Percentiles rank a stretch among this genome's conserved stretches.
Conservation (phyloP, 768 basidiomycete genomes). For the Collybia nuda region DNA sequence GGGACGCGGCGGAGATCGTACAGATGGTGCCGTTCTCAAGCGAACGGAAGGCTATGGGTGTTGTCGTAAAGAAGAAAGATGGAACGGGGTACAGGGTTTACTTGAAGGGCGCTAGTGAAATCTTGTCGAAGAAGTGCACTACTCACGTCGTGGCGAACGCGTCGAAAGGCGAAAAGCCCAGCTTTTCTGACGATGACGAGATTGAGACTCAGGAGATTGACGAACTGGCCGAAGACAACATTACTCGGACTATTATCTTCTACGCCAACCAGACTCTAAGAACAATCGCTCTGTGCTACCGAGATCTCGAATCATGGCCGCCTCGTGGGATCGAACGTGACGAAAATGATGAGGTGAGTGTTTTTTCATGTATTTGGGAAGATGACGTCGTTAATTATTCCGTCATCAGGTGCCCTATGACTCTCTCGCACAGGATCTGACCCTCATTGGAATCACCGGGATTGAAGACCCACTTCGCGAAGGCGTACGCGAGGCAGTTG, state of each 20-base stretch:
- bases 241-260: conserved; percentile 91
- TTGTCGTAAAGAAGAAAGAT: conserved; percentile 64
- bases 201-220: conserved; percentile 66
- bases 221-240: conserved; percentile 72
- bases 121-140: conserved; percentile 76
- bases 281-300: conserved; percentile 93
- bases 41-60: conserved; percentile 93
- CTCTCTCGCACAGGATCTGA: conserved; percentile 68
- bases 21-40: conserved; percentile 96
- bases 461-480: conserved; percentile 95
- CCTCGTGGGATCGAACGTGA: conserved; percentile 45
- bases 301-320: conserved; percentile 87
- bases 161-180: conserved; percentile 20
- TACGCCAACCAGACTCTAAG: conserved; percentile 96
- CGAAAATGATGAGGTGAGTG: conserved; percentile 53
- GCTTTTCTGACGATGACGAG: conserved; percentile 16
- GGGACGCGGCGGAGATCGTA: conserved; percentile 60
- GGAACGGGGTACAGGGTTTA: conserved; percentile 63
- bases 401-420: conserved; percentile 61
- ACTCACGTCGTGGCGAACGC: conserved; percentile 69
- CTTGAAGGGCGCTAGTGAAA: conserved; percentile 94
- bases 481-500: conserved; percentile 88
- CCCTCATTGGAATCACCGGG: conserved; percentile 86
- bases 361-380: neutral
- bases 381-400: conserved; percentile 11